phyloP scores from a whole-genome alignment of 257 asterid species.

The Cordia subcordata region DNA sequence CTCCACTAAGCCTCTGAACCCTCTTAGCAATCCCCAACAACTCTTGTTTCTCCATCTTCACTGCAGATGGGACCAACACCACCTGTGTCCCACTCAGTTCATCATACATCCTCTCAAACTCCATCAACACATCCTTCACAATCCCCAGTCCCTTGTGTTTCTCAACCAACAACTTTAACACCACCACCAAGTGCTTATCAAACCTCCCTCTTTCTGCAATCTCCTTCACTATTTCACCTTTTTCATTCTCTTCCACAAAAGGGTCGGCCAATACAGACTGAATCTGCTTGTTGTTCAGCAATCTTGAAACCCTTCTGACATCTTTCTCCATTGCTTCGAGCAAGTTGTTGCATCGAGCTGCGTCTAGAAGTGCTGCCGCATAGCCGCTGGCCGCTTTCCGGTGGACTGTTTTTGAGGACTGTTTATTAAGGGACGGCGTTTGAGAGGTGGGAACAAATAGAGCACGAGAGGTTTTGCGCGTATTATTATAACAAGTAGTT shows the following conservation, averaged over 20 bases:
- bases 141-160: slow-evolving; percentile 29
- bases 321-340: slow-evolving; percentile 33
- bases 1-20: slow-evolving; percentile 38
- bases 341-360: slow-evolving; percentile 25
- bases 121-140: slow-evolving; percentile 34
- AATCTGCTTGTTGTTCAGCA: slow-evolving; percentile 23
- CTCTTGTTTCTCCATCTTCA: slow-evolving; percentile 22
- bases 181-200: slow-evolving; percentile 35
- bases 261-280: slow-evolving; percentile 13
- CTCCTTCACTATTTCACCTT: slow-evolving; percentile 31
- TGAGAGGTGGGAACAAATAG: background rate
- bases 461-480: background rate
- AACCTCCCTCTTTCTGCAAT: slow-evolving; percentile 30
- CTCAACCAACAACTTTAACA: slow-evolving; percentile 37
- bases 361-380: slow-evolving; percentile 54
- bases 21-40: slow-evolving; percentile 27
- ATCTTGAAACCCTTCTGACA: slow-evolving; percentile 31
- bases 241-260: slow-evolving; percentile 21
- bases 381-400: slow-evolving; percentile 43
- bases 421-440: slow-evolving; percentile 13
- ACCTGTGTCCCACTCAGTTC: slow-evolving; percentile 28
- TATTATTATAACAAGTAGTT: slow-evolving; percentile 9
- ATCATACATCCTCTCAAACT: slow-evolving; percentile 43
- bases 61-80: slow-evolving; percentile 28
- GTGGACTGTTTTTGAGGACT: slow-evolving; percentile 10